A percentile compares a stretch with the other conserved stretches of the same genome.
Conservation (phyloP, 345 rosid genomes). For the Lagerstroemia speciosa region DNA sequence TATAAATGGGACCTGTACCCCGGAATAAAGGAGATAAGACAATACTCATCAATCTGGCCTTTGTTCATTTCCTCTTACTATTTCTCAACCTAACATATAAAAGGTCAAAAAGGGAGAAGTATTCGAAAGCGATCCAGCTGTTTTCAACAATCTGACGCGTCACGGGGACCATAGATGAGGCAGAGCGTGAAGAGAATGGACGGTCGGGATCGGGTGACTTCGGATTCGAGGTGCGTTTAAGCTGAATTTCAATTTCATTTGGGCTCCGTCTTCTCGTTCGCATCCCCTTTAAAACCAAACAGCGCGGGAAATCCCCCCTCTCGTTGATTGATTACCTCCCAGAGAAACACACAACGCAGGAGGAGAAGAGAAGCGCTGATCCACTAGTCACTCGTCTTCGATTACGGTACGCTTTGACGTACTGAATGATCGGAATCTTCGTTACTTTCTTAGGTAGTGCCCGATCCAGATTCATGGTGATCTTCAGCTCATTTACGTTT, state of each 20-base stretch:
- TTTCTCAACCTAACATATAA: too few species aligned
- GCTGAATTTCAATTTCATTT: conserved; percentile 16
- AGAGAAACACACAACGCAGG: neutral
- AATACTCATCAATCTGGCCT: too few species aligned
- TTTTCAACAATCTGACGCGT: conserved; percentile 5
- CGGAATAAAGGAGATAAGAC: too few species aligned
- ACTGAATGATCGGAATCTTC: neutral
- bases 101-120: neutral
- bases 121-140: conserved; percentile 37
- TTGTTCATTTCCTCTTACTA: too few species aligned
- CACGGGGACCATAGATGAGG: conserved; percentile 18
- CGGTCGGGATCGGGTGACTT: conserved; percentile 27
- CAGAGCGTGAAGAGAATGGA: conserved; percentile 5
- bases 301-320: conserved; percentile 28
- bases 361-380: neutral
- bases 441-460: neutral
- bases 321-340: neutral
- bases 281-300: conserved; percentile 25
- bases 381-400: neutral
- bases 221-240: conserved; percentile 28
- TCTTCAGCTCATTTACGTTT: neutral
- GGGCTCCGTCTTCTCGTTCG: conserved; percentile 14
- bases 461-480: neutral
- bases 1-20: too few species aligned
- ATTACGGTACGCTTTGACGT: neutral